Evolutionary conservation across 1,284 basidiomycete species (phyloP).

Genomic region (Papiliotrema nemorosa): DNA sequence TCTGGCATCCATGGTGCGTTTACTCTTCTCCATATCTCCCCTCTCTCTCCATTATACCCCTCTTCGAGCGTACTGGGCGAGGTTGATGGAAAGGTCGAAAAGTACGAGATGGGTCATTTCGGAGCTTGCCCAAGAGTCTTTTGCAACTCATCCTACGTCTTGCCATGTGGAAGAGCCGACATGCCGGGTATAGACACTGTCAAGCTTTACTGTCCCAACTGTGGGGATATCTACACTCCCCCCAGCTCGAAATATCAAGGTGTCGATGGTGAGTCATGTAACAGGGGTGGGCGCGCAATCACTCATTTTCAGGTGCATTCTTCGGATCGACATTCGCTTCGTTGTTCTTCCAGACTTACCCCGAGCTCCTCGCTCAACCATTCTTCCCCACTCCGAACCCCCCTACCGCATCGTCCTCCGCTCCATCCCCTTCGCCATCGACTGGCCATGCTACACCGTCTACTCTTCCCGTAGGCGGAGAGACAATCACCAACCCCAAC

Average conservation of each 20-base stretch:
- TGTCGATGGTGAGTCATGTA: conserved; percentile 74
- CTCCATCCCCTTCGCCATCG: conserved; percentile 10
- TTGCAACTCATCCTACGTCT: conserved; percentile 82
- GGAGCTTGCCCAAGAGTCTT: conserved; percentile 94
- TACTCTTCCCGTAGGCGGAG: conserved; percentile 22
- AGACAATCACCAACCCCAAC: conserved; percentile 60
- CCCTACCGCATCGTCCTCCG: conserved; percentile 6
- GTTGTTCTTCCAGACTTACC: conserved; percentile 95
- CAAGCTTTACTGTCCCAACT: conserved; percentile 97
- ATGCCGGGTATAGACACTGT: conserved; percentile 97
- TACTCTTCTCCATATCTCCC: too few relatives aligned
- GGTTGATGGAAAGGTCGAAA: conserved; percentile 70
- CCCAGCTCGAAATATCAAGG: conserved; percentile 93
- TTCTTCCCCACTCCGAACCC: conserved; percentile 59
- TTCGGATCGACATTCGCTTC: conserved; percentile 99
- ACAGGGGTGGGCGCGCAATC: too few relatives aligned
- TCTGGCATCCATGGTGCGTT: conserved; percentile 84
- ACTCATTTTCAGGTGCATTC: conserved; percentile 70
- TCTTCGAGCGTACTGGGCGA: neutral
- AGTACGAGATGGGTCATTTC: conserved; percentile 90
- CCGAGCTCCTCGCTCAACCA: conserved; percentile 79
- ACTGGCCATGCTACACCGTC: conserved; percentile 3
- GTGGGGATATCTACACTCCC: conserved; percentile 93
- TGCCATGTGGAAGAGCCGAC: conserved; percentile 94
- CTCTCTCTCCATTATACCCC: too few relatives aligned